A percentile compares a stretch with the other conserved stretches of the same genome.
Evolutionary conservation across 192 early-diverging fungal genomes (phyloP).

Genomic region (Mortierella claussenii): DNA sequence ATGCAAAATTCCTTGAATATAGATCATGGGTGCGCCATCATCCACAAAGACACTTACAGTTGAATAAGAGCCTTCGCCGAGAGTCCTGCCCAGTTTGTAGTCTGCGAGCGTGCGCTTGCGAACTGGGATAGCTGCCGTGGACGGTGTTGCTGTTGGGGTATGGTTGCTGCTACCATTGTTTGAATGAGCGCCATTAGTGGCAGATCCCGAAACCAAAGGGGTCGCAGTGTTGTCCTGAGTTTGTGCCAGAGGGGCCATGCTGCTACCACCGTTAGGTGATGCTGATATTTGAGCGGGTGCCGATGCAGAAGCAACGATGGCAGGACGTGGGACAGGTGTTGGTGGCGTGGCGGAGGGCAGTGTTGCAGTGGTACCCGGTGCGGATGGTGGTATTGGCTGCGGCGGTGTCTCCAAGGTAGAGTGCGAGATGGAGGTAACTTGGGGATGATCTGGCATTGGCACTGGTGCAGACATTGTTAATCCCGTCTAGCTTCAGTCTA

Average conservation of each 20-base stretch:
- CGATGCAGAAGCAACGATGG: conserved; percentile 2
- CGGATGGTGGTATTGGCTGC: neutral
- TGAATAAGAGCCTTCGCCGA: conserved; percentile 97
- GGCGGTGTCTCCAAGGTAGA: neutral
- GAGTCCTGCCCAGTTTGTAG: conserved; percentile 83
- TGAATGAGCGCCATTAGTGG: neutral
- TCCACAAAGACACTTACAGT: conserved; percentile 64
- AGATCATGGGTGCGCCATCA: neutral
- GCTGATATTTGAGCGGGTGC: neutral
- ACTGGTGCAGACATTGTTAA: neutral
- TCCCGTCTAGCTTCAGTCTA: neutral
- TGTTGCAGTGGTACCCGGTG: neutral
- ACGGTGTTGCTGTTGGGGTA: neutral
- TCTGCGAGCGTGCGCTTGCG: conserved; percentile 83
- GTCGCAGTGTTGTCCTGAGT: neutral
- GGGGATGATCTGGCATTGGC: neutral
- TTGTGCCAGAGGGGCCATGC: neutral
- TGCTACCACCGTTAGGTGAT: neutral
- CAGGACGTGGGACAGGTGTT: conserved; percentile 4
- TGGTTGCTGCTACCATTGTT: too few relatives aligned
- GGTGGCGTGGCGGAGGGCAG: conserved; percentile 7
- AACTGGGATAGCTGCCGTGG: conserved; percentile 22
- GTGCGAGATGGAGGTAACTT: neutral
- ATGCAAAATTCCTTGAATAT: too few relatives aligned
- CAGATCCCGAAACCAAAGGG: neutral